Evolutionary conservation across 2,329 filamentous ascomycete species (phyloP).

Genomic region (Neonectria hederae): DNA sequence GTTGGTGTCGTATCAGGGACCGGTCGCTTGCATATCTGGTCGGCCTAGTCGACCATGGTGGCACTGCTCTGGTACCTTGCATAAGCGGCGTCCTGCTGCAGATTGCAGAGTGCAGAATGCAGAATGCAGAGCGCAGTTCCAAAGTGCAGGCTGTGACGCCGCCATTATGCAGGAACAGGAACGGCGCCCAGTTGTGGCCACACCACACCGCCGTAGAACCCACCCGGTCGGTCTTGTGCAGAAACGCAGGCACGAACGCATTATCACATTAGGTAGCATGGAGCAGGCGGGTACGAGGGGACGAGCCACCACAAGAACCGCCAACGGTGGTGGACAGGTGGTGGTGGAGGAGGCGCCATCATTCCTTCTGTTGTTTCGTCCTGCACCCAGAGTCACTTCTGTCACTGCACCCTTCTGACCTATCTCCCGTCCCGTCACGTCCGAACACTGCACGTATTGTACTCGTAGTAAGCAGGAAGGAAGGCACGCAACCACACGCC

Average conservation of each 20-base stretch:
- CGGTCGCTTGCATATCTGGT: conserved; percentile 16
- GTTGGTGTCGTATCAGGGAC: conserved; percentile 28
- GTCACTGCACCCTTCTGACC: background rate
- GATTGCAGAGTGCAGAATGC: conserved; percentile 23
- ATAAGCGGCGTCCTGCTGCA: conserved; percentile 37
- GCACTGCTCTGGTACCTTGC: conserved; percentile 40
- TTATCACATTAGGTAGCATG: conserved; percentile 14
- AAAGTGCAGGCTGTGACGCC: conserved; percentile 31
- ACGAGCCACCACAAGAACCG: background rate
- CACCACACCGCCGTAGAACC: conserved; percentile 28
- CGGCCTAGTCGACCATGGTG: conserved; percentile 2
- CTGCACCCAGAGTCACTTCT: background rate
- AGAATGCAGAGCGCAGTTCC: conserved; percentile 12
- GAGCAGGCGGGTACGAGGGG: background rate
- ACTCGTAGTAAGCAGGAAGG: background rate
- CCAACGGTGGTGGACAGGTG: background rate
- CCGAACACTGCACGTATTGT: background rate
- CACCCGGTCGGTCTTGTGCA: conserved; percentile 20
- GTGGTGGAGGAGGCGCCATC: background rate
- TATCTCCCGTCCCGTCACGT: background rate
- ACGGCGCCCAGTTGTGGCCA: conserved; percentile 36
- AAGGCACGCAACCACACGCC: background rate
- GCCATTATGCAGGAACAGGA: conserved; percentile 44
- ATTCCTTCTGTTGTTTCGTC: background rate
- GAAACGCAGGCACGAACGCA: conserved; percentile 16